Evolutionary conservation across 345 rosid species (phyloP), one percentile per base, ranked within the genome.

Genomic region (Psidium guajava): DNA sequence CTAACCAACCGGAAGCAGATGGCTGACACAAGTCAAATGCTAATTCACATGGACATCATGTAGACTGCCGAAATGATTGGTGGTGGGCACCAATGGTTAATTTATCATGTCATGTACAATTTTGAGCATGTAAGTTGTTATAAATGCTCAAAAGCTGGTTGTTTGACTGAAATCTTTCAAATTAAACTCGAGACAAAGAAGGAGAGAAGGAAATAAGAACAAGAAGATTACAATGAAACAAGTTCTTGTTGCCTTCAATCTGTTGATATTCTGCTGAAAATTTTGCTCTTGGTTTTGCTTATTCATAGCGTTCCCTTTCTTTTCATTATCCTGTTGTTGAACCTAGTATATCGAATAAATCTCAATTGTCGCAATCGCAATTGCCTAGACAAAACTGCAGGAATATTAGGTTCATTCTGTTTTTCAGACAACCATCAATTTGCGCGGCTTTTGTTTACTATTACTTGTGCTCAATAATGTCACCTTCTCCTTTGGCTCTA

Each of bases 401-500:
- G 77, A 69, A 69, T 69, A 69, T 69, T 32, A 69, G 77, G 24
- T 69, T 36, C 25, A 36, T 69, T 69, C 3, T 18, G 36, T 69
- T 2, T 36, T 36, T 18, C 25, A 69, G 77, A 16, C 18, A 10
- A 69, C 44, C 44, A 4, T 69, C 25, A 69, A 36, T 47, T 27
- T 11, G 25, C 32, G 28, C 5, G 4, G 54, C 36, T 52, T 52
- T 49, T 49, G 58, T 50, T 49, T 82, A 14, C 20, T 82, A 42
- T 61, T 57, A 86, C 28, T 84, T 54, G 82, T 40, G 55, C 77
- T 83, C 90, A 90, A 93, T 91, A 28, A 90, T 87, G 55, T 82
- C 36, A 91, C 87, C 91, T 89, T 89, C 92, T 91, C 82, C 89
- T 84, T 89, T 89, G 93, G 92, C 89, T 85, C 59, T 84, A 83